Conservation (phyloP, 2,329 filamentous ascomycete genomes). For the Geosmithia putterillii region DNA sequence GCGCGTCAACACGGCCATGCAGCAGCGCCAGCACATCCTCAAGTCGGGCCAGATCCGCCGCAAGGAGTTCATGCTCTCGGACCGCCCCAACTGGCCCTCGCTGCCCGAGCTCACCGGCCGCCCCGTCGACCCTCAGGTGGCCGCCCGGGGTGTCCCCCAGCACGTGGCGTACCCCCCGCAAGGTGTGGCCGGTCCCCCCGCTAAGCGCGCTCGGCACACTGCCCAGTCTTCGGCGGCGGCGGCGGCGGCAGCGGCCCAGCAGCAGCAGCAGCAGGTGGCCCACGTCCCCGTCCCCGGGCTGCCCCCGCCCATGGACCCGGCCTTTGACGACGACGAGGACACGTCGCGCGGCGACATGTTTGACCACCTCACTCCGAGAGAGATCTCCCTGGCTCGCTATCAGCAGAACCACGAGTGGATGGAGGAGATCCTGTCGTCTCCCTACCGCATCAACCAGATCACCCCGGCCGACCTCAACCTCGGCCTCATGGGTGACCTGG, state of each 20-base stretch:
- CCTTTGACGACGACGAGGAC: constrained; percentile 81
- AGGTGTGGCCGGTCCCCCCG: constrained; percentile 33
- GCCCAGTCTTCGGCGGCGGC: constrained; percentile 24
- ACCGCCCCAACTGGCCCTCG: constrained; percentile 80
- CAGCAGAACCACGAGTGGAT: constrained; percentile 98
- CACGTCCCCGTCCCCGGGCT: background rate
- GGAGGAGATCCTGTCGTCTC: constrained; percentile 90
- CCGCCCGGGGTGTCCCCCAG: constrained; percentile 39
- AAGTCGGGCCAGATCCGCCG: constrained; percentile 69
- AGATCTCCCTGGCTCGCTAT: constrained; percentile 79
- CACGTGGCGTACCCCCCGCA: constrained; percentile 51
- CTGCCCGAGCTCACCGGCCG: constrained; percentile 47
- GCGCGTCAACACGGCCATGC: constrained; percentile 47
- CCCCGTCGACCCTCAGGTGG: constrained; percentile 35
- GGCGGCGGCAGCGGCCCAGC: no score
- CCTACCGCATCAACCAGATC: constrained; percentile 76
- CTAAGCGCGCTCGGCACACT: constrained; percentile 42
- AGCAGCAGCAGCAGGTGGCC: constrained; percentile 21
- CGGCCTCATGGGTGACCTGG: constrained; percentile 72
- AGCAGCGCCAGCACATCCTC: constrained; percentile 52
- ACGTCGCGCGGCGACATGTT: constrained; percentile 78
- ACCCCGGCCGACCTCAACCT: constrained; percentile 77
- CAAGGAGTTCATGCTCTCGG: constrained; percentile 90
- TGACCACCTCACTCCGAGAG: constrained; percentile 77
- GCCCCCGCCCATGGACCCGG: constrained; percentile 19